These are phyloP conservation scores for Verticillium nubilum DNA, from an alignment of 2,329 filamentous ascomycete species.

Conservation along the genomic window DNA sequence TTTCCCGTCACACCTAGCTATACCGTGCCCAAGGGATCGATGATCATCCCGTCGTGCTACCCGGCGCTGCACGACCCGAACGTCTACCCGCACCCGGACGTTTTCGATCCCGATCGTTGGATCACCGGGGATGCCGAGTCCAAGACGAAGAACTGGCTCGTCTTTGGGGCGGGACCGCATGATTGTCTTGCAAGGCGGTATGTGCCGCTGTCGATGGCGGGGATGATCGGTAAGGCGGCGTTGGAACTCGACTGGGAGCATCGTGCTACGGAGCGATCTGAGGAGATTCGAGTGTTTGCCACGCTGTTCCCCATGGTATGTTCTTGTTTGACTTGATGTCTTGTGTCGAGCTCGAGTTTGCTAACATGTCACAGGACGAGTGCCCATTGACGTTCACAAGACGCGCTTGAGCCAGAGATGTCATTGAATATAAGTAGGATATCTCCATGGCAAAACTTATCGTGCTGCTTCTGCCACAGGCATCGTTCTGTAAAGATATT, in stretches of 20 bases:
- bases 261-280: constrained; percentile 38
- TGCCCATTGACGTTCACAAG: constrained; percentile 29
- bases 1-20: constrained; percentile 42
- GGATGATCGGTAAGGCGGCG: constrained; percentile 46
- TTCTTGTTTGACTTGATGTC: constrained; percentile 7
- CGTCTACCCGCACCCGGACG: constrained; percentile 38
- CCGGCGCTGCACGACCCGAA: constrained; percentile 44
- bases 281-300: constrained; percentile 46
- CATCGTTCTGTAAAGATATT: too few species aligned
- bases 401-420: constrained; percentile 10
- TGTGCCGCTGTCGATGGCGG: constrained; percentile 43
- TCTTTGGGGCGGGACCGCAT: constrained; percentile 45
- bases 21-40: constrained; percentile 42
- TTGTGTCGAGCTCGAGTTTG: too few species aligned
- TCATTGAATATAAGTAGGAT: too few species aligned
- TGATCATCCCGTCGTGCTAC: constrained; percentile 46
- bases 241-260: constrained; percentile 45
- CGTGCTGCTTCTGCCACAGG: too few species aligned
- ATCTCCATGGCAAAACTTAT: background rate
- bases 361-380: constrained; percentile 22
- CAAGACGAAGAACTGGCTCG: constrained; percentile 48
- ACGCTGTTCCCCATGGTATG: constrained; percentile 42
- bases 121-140: constrained; percentile 43
- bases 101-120: constrained; percentile 47
- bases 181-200: constrained; percentile 44